Evolutionary conservation across 2,329 filamentous ascomycete species (phyloP), one percentile per base, ranked within the genome.

Genomic region (Monascus ruber): DNA sequence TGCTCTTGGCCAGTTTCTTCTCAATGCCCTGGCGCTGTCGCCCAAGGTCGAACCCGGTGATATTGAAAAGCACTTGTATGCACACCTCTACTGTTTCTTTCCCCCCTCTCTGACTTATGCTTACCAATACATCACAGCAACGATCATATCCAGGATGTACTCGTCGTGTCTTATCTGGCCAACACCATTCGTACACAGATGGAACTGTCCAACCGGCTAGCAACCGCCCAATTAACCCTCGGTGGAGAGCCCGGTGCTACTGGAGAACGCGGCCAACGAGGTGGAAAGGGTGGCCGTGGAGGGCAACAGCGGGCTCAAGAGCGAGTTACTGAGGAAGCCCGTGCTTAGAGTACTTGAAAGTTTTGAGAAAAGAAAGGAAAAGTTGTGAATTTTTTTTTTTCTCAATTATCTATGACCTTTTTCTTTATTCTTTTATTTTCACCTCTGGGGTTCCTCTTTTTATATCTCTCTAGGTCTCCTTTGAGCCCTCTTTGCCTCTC

Each of bases 141-240:
- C 79, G 94, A 94, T 73, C 91, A 98, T 71, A 87, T 98, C 66
- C 91, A 98, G 72, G 91, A 98, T 64, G 88, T 98, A 45, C 80
- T 98, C 50, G 88, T 96, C 65, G 88, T 98, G 55, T 94, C 87
- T 51, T 98, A 98, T 72, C 77, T 98, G 49, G 87, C 91, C 63
- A 98, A 96, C 75, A 95, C 87, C 50, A 94, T 96, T 69, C 86
- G 89, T 65, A 96, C 89, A 52, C 91, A 98, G 72, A 95, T 98
- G 71, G 91, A 96, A 59, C 79, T 98, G 43, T 94, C 88, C 49
- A 94, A 96, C 75, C 79, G 89, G 48, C 73, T 98, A 58, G 89
- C 89, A 39, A 91, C 80, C n/a, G 79, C 83, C 47, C 74, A 76
- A 53, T 71, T 88, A 40, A 74, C 71, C 7, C 66, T 75, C 48